phyloP scores from a whole-genome alignment of 768 basidiomycete genomes.

The Lyophyllum decastes region DNA sequence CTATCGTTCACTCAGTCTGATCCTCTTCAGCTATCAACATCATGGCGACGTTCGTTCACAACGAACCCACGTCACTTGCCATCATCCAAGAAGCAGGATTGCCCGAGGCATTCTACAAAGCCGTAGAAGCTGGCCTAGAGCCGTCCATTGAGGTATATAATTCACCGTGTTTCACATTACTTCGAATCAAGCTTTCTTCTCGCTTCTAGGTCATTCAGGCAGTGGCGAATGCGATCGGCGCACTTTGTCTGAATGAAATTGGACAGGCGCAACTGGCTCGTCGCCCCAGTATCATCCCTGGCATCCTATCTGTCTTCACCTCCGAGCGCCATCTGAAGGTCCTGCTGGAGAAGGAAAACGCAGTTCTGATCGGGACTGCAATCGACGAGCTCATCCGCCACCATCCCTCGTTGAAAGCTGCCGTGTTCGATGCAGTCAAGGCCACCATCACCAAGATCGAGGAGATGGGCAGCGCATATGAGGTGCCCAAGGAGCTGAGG shows the following conservation, averaged over 20 bases:
- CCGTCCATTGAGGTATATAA: constrained; percentile 78
- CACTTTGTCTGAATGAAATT: constrained; percentile 89
- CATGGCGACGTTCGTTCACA: constrained; percentile 97
- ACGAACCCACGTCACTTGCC: constrained; percentile 92
- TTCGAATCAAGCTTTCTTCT: constrained; percentile 1
- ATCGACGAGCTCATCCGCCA: constrained; percentile 97
- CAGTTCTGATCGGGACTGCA: constrained; percentile 82
- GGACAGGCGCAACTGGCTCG: constrained; percentile 81
- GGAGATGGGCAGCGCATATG: constrained; percentile 64
- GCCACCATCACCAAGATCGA: constrained; percentile 73
- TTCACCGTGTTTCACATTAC: background rate
- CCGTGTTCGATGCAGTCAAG: constrained; percentile 79
- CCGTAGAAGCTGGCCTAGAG: constrained; percentile 83
- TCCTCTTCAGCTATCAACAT: constrained; percentile 76
- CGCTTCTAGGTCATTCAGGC: constrained; percentile 77
- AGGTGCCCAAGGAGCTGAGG: constrained; percentile 54
- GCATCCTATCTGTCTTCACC: constrained; percentile 84
- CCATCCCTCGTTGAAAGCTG: constrained; percentile 82
- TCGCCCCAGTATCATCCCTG: constrained; percentile 80
- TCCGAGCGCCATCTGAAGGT: constrained; percentile 82
- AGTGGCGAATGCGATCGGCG: constrained; percentile 94
- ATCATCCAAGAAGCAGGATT: constrained; percentile 92
- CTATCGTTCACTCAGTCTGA: constrained; percentile 10
- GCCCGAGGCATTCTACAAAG: constrained; percentile 86
- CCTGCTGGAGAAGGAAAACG: constrained; percentile 91